Percentiles rank a stretch among this genome's conserved stretches.
phyloP scores from a whole-genome alignment of 306 rosid species.

The Cucurbita maxima region DNA sequence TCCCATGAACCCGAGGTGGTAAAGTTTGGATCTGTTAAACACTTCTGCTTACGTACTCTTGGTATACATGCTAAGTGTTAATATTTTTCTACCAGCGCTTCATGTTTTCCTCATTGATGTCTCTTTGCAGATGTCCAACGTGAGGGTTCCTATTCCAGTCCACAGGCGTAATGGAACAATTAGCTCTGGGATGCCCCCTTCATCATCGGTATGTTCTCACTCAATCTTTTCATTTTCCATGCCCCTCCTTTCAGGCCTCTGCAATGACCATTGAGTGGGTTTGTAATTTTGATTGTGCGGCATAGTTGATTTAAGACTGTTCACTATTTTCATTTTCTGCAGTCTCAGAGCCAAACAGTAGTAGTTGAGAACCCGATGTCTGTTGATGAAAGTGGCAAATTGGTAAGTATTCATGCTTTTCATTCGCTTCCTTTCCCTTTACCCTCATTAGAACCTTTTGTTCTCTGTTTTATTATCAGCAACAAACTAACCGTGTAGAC shows the following conservation, averaged over 20 bases:
- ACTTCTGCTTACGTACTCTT: not conserved
- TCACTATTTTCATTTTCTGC: constrained; percentile 14
- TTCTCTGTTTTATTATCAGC: not conserved
- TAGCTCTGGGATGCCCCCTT: constrained; percentile 51
- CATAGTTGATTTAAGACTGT: not conserved
- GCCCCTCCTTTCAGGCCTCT: not conserved
- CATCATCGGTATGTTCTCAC: constrained; percentile 54
- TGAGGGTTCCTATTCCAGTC: constrained; percentile 65
- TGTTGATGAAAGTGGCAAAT: constrained; percentile 80
- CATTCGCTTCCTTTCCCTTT: not conserved
- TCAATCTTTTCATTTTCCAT: not conserved
- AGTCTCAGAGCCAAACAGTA: constrained; percentile 74
- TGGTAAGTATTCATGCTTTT: constrained; percentile 32
- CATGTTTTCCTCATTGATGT: not conserved
- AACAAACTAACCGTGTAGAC: not conserved
- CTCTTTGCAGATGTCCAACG: constrained; percentile 38
- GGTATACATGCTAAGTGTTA: not conserved
- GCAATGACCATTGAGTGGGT: not conserved
- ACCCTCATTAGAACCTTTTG: not conserved
- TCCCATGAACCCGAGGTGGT: not conserved
- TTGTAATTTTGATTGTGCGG: not conserved
- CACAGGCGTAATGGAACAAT: constrained; percentile 63
- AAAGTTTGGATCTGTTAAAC: not conserved
- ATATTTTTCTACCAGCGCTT: not conserved
- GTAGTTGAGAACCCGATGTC: constrained; percentile 98